A percentile compares a stretch with the other conserved stretches of the same genome.
These are phyloP conservation scores for Picochlorum sp. DNA, from an alignment of 139 green algal genomes.

Conservation along the genomic window DNA sequence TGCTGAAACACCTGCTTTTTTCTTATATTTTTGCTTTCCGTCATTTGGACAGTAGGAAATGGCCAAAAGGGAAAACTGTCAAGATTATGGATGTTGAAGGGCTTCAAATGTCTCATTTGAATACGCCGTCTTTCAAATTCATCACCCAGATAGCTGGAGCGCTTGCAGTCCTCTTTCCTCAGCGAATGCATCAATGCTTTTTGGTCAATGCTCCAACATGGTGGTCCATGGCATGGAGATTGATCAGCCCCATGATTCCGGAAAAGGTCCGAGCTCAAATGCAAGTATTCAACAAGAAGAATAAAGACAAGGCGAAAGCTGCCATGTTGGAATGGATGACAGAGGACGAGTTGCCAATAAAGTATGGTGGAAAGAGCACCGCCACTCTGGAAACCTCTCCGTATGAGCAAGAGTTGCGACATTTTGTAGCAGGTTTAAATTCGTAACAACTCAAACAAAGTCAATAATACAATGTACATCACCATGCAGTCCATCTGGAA, in stretches of 20 bases:
- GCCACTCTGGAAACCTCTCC: background rate
- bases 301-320: background rate
- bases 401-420: background rate
- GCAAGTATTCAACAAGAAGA: constrained; percentile 12
- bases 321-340: constrained; percentile 11
- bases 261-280: constrained; percentile 20
- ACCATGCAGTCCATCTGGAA: too few species aligned
- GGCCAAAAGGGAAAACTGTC: constrained; percentile 10
- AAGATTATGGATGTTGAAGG: constrained; percentile 24
- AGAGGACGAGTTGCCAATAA: constrained; percentile 3
- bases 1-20: constrained; percentile 23
- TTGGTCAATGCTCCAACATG: constrained; percentile 26
- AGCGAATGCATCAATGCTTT: constrained; percentile 27
- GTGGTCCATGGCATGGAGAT: constrained; percentile 25
- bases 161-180: constrained; percentile 24
- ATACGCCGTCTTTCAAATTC: constrained; percentile 13
- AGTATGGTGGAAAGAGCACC: constrained; percentile 8
- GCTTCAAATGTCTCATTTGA: constrained; percentile 14
- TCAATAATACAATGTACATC: background rate
- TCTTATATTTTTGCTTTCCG: constrained; percentile 17
- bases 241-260: constrained; percentile 22
- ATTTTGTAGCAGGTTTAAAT: constrained; percentile 10
- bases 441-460: background rate
- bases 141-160: constrained; percentile 14
- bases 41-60: constrained; percentile 8